A percentile compares a stretch with the other conserved stretches of the same genome.
Evolutionary conservation across 495 filamentous ascomycete genomes (phyloP).

Genomic region (Xylaria acuta): DNA sequence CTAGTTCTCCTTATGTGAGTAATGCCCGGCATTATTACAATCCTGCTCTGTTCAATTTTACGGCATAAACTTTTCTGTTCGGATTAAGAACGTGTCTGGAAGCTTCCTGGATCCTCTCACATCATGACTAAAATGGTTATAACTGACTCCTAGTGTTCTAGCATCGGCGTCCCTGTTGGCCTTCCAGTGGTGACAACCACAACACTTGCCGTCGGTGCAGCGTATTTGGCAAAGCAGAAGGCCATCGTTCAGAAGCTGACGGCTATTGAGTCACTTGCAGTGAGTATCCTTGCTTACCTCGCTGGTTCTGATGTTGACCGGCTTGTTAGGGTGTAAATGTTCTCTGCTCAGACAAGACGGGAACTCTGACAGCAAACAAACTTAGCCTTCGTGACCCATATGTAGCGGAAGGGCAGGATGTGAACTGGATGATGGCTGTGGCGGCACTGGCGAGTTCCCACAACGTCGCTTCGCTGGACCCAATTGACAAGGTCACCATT

Average conservation of each 20-base stretch:
- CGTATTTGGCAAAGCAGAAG: constrained; percentile 91
- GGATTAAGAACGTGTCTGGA: neutral
- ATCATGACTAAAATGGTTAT: neutral
- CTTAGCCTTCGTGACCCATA: constrained; percentile 85
- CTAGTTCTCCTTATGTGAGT: constrained; percentile 74
- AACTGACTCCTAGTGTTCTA: neutral
- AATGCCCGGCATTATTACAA: neutral
- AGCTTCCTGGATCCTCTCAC: neutral
- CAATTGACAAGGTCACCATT: constrained; percentile 91
- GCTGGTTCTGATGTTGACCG: constrained; percentile 7
- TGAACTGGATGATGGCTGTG: constrained; percentile 86
- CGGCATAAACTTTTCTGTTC: neutral
- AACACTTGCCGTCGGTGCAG: constrained; percentile 93
- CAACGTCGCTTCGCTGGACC: constrained; percentile 90
- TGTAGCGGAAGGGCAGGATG: constrained; percentile 76
- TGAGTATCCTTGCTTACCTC: constrained; percentile 21
- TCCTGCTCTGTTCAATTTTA: neutral
- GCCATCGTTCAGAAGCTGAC: constrained; percentile 96
- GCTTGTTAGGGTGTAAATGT: constrained; percentile 76
- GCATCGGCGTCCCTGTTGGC: constrained; percentile 91
- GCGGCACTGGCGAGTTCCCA: constrained; percentile 88
- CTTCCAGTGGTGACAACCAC: constrained; percentile 94
- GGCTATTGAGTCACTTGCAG: constrained; percentile 89
- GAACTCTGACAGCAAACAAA: constrained; percentile 91
- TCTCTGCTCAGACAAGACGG: constrained; percentile 96